phyloP scores from a whole-genome alignment of 2,329 filamentous ascomycete species.

The Hymenotorrendiella dingleyae region DNA sequence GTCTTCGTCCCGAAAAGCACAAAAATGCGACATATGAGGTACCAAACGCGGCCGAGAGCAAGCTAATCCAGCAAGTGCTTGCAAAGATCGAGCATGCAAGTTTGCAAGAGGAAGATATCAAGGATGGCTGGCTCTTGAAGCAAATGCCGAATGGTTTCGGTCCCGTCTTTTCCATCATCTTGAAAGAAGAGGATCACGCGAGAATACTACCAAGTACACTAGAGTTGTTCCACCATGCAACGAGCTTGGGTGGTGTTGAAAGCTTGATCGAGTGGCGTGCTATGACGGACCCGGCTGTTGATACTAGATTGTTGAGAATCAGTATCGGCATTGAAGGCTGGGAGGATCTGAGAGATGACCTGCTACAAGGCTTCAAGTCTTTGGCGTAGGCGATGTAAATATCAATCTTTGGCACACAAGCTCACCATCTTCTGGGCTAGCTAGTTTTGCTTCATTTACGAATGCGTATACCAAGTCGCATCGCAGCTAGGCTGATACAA shows the following conservation, averaged over 20 bases:
- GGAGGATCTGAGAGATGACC: constrained; percentile 75
- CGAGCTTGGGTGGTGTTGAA: constrained; percentile 88
- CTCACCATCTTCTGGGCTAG: too few relatives aligned
- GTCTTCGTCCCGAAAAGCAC: constrained; percentile 17
- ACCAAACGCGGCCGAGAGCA: constrained; percentile 32
- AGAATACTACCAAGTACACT: constrained; percentile 70
- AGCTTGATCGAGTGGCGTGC: constrained; percentile 93
- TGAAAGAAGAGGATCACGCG: constrained; percentile 57
- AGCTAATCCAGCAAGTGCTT: constrained; percentile 48
- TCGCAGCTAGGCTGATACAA: too few relatives aligned
- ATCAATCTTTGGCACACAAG: too few relatives aligned
- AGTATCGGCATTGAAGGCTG: constrained; percentile 83
- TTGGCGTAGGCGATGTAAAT: too few relatives aligned
- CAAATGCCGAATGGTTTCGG: constrained; percentile 94
- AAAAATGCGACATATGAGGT: constrained; percentile 4
- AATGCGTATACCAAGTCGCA: too few relatives aligned
- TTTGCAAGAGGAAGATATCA: constrained; percentile 59
- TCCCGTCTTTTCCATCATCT: constrained; percentile 74
- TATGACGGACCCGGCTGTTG: constrained; percentile 74
- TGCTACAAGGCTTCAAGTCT: constrained; percentile 57
- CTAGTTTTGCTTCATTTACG: too few relatives aligned
- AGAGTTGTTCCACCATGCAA: constrained; percentile 86
- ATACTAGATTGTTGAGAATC: constrained; percentile 67
- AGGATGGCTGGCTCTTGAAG: constrained; percentile 64
- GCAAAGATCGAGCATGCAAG: constrained; percentile 68